Conservation (phyloP, 192 early-diverging fungal genomes). For the Anaeromyces robustus region DNA sequence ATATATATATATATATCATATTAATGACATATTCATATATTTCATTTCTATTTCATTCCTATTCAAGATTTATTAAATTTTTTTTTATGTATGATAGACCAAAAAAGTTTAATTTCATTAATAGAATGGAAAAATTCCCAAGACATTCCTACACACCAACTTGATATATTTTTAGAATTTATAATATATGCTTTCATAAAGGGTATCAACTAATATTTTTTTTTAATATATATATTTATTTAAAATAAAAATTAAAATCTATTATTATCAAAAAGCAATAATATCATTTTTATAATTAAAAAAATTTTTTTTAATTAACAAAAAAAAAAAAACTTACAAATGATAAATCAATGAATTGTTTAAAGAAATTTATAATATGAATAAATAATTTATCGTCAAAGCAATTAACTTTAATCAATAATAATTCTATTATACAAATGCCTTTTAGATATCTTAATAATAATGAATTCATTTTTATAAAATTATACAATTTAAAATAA, state of each 20-base stretch:
- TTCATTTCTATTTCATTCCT: no score
- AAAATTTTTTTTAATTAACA: no score
- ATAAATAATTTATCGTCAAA: background rate
- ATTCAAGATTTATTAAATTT: background rate
- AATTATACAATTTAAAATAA: no score
- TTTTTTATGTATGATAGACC: background rate
- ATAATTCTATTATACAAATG: background rate
- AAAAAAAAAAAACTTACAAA: background rate
- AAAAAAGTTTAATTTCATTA: background rate
- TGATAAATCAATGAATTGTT: background rate
- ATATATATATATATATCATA: no score
- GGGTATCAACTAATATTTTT: background rate
- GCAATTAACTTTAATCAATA: background rate
- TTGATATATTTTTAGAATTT: background rate
- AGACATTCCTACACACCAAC: background rate
- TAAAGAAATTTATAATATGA: background rate
- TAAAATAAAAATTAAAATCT: no score
- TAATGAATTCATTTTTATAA: no score
- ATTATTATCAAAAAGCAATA: no score
- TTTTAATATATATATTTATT: background rate
- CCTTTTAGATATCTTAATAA: background rate
- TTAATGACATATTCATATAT: no score
- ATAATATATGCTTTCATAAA: background rate
- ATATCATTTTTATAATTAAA: no score
- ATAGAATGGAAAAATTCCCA: background rate